Evolutionary conservation across 345 rosid species (phyloP).

Genomic region (Sisymbrium irio): DNA sequence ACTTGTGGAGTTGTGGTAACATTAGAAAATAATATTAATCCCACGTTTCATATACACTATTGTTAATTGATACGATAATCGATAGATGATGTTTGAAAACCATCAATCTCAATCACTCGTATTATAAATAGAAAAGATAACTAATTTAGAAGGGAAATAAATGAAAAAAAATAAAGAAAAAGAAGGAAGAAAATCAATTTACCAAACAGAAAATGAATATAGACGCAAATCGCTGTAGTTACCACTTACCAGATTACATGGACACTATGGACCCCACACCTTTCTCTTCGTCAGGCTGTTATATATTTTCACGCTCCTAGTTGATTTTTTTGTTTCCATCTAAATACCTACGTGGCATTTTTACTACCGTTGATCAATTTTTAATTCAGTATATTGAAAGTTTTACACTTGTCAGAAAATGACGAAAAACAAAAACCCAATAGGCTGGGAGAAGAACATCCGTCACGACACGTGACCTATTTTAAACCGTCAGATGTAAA

Average conservation of each 20-base stretch:
- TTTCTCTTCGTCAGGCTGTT: too few species aligned
- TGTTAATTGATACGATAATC: not conserved
- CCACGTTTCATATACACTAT: too few species aligned
- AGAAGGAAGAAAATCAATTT: not conserved
- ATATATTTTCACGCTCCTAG: not conserved
- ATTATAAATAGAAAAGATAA: not conserved
- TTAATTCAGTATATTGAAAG: not conserved
- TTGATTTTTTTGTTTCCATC: not conserved
- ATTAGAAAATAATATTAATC: too few species aligned
- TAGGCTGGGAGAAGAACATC: conserved; percentile 1
- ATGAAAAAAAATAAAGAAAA: too few species aligned
- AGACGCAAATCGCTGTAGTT: conserved; percentile 16
- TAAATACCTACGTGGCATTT: conserved; percentile 15
- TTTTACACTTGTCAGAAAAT: not conserved
- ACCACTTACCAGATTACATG: conserved; percentile 17
- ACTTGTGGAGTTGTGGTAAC: too few species aligned
- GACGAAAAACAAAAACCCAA: conserved; percentile 24
- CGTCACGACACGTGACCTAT: conserved; percentile 1
- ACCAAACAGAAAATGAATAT: conserved; percentile 15
- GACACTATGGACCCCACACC: conserved; percentile 9
- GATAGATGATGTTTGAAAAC: not conserved
- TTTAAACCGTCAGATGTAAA: conserved; percentile 18
- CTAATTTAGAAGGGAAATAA: too few species aligned
- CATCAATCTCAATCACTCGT: not conserved
- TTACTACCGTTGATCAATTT: not conserved